Conservation (phyloP, 2,329 filamentous ascomycete species). For the Colletotrichum melonis region DNA sequence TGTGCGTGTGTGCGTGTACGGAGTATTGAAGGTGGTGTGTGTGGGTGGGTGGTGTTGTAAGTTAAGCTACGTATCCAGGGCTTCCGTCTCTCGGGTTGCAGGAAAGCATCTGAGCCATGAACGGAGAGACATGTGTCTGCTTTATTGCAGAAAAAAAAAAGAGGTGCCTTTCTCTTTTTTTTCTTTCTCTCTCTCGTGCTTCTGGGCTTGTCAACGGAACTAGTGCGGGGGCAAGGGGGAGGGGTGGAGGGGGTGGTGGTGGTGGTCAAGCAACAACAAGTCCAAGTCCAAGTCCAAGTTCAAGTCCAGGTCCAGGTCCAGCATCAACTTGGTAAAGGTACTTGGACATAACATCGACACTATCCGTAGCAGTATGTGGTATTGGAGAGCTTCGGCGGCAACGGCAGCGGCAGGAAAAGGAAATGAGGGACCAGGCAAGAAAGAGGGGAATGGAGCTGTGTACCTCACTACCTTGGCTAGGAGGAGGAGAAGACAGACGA, state of each 20-base stretch:
- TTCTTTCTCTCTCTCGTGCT: not conserved
- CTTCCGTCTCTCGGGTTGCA: slow-evolving; percentile 49
- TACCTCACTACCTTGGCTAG: slow-evolving; percentile 38
- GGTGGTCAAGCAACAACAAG: slow-evolving; percentile 30
- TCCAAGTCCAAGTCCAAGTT: not conserved
- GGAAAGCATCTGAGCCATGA: slow-evolving; percentile 61
- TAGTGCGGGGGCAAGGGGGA: slow-evolving; percentile 33
- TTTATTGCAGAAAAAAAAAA: slow-evolving; percentile 70
- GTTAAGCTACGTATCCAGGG: slow-evolving; percentile 61
- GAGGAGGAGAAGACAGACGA: slow-evolving; percentile 40
- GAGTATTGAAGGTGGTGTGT: slow-evolving; percentile 13
- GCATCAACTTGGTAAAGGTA: slow-evolving; percentile 31
- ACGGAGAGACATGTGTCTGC: slow-evolving; percentile 70
- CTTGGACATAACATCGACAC: slow-evolving; percentile 21
- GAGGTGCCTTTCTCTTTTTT: slow-evolving; percentile 23
- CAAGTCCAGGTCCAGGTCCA: slow-evolving; percentile 18
- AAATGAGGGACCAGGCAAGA: slow-evolving; percentile 41
- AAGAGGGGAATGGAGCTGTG: slow-evolving; percentile 42
- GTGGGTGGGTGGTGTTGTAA: slow-evolving; percentile 52
- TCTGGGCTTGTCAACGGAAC: slow-evolving; percentile 24
- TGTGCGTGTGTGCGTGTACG: slow-evolving; percentile 33
- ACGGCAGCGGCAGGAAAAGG: slow-evolving; percentile 44
- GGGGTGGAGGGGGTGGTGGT: slow-evolving; percentile 26
- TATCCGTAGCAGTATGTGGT: slow-evolving; percentile 19
- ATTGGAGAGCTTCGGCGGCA: slow-evolving; percentile 31